Evolutionary conservation across 768 basidiomycete genomes (phyloP).

Genomic region (Trametes coccinea): DNA sequence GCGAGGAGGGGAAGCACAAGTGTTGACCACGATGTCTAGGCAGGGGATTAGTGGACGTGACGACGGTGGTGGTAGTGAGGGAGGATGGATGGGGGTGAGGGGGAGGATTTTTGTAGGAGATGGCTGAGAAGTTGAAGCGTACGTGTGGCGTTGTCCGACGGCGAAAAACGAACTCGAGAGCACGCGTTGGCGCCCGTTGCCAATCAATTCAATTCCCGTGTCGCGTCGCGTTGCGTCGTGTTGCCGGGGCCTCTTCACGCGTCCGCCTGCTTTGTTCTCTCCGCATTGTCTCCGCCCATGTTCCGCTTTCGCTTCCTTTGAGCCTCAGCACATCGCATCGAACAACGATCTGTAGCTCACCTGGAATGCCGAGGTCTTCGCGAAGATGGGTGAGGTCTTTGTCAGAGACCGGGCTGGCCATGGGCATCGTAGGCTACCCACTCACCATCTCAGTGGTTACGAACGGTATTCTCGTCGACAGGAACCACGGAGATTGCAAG

Average conservation of each 20-base stretch:
- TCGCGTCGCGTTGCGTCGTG: slow-evolving; percentile 2
- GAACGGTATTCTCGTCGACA: no score
- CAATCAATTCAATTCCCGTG: slow-evolving; percentile 11
- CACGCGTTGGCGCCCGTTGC: slow-evolving; percentile 20
- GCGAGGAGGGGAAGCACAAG: no score
- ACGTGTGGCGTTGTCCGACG: slow-evolving; percentile 1
- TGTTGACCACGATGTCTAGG: no score
- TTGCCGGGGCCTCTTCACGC: background rate
- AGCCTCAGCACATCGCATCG: no score
- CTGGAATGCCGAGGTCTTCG: no score
- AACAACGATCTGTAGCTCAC: no score
- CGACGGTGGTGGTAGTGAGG: background rate
- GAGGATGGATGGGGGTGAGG: background rate
- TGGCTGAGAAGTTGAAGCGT: background rate
- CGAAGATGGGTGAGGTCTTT: no score
- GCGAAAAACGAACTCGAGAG: slow-evolving; percentile 9
- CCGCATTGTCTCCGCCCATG: background rate
- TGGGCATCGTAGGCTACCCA: no score
- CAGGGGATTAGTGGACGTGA: background rate
- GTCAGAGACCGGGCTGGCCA: no score
- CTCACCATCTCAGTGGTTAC: no score
- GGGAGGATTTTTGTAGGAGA: background rate
- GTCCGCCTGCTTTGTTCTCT: background rate
- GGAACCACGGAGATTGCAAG: no score
- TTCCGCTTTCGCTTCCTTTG: background rate